Base-by-base conservation (phyloP, 257 asterid genomes). In the Petrea volubilis region DNA sequence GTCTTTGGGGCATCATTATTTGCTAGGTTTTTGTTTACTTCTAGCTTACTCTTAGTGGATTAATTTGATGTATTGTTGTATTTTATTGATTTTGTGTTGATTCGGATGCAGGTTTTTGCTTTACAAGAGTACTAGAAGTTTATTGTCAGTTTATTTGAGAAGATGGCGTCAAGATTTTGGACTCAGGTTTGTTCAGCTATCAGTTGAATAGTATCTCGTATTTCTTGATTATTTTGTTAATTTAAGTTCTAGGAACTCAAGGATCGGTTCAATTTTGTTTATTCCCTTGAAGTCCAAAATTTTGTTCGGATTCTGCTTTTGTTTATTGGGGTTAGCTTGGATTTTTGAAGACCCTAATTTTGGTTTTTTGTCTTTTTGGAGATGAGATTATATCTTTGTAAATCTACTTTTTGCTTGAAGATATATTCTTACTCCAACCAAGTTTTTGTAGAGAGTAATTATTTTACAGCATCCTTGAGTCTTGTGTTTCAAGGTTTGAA, bases 141-240 rank as follows among this genome's bases (percentile, higher is more conserved):
- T 51, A 31, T 33, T 64, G 27, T 46, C 43, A 47, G 24, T 55
- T 43, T 20, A 46, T 47, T 25, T 33, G 71, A 8, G 64, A 64
- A 21, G 31, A 81, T 80, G 90, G 81, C 86, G 46, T 88, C 96
- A 33, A 79, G 72, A 67, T 88, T 88, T 68, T 88, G 88, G 87
- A 82, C 80, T 49, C 89, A 83, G 93, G 96, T 88, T 64, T 46
- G 75, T 74, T 65, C 58, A 25, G 23, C 29, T 67, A 1, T 49
- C 29, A 11, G 23, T 57, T 55, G 20, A 25, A 57, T 68, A 23
- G 52, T 38, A 9, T n/a, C 15, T 40, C 1, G 23, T 55, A 20
- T 24, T 21, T 46, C 20, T n/a, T 58, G 18, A 20, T 25, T 33
- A 43, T 21, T 24, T 61, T 60, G 10, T 10, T 14, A 6, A 44